phyloP scores from a whole-genome alignment of 1,139 yeast species.

The Saccharomyces hybrid region DNA sequence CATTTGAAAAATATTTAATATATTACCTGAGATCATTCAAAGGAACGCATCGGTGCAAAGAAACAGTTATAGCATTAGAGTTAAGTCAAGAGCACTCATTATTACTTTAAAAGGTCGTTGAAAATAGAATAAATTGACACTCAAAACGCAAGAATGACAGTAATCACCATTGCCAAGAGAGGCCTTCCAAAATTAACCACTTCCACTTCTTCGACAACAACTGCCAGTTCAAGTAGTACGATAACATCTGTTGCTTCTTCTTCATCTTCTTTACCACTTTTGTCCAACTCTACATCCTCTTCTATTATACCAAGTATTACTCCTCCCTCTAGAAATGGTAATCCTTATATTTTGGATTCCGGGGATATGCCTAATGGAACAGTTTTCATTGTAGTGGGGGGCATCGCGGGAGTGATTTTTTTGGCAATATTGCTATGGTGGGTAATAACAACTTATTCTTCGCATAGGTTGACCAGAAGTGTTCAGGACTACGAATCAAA shows the following conservation, averaged over 20 bases:
- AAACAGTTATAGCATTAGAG: not conserved
- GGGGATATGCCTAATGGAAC: conserved; percentile 54
- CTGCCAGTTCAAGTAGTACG: conserved; percentile 10
- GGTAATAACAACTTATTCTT: conserved; percentile 17
- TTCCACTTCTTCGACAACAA: conserved; percentile 2
- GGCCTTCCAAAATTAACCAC: conserved; percentile 4
- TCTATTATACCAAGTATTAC: conserved; percentile 42
- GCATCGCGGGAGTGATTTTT: conserved; percentile 46
- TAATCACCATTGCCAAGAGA: not conserved
- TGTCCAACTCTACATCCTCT: not conserved
- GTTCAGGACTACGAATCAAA: conserved; percentile 1
- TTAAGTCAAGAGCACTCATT: not conserved
- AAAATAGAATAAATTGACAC: not conserved
- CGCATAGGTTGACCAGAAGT: conserved; percentile 16
- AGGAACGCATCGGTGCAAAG: not conserved
- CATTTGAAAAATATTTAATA: not conserved
- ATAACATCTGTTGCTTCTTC: conserved; percentile 18
- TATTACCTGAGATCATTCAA: not conserved
- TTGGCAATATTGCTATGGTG: conserved; percentile 14
- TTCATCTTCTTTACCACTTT: conserved; percentile 32
- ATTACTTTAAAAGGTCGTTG: not conserved
- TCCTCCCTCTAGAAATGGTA: conserved; percentile 51
- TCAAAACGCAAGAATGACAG: not conserved
- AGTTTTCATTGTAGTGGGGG: conserved; percentile 71
- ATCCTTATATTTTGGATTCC: conserved; percentile 56